Base-by-base conservation (phyloP, 257 asterid species). In the Gentiana dahurica region DNA sequence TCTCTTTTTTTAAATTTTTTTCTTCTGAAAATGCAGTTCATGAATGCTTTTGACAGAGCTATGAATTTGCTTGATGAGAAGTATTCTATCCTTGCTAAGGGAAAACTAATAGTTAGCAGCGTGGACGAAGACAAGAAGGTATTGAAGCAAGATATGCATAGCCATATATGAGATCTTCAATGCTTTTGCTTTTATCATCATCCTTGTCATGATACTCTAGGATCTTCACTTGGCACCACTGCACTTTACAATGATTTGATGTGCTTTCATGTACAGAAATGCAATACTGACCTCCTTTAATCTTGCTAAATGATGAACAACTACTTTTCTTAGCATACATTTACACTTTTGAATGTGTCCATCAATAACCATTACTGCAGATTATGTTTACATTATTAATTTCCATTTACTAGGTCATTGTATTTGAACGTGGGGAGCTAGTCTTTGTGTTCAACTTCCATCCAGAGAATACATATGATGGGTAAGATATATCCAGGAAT, bases 391-490 rank as follows among this genome's bases (percentile, higher is more conserved):
- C 46, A 41, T 41, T 10, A 5, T 10, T 6, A 41, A 39, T 4
- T 47, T 70, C 63, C 34, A 51, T 50, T 50, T 78, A 35, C 52
- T 89, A 92, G 98, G 93, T 92, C 54, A 82, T 92, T 67, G 98
- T 88, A 53, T 92, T 92, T 51, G 98, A 92, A 68, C 95, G 89
- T 12, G 94, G 93, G 55, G 94, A 83, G 65, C 83, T 92, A 49
- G 91, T 88, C 51, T 92, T 87, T 68, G 95, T 92, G 51, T 85
- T 87, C 62, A 92, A 92, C 78, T 88, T 87, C 77, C 98, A 92
- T 71, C 81, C 94, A 12, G 78, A 70, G 37, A 83, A 87, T 69
- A 83, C 94, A 38, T 85, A 92, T 24, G 95, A 85, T 56, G 94
- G 94, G 98, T 90, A 90, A 57, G 2, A 44, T 54, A 58, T 55